A percentile compares a stretch with the other conserved stretches of the same genome.
These are phyloP conservation scores for Ganoderma resinaceum DNA, from an alignment of 1,284 basidiomycete genomes.

Conservation along the genomic window DNA sequence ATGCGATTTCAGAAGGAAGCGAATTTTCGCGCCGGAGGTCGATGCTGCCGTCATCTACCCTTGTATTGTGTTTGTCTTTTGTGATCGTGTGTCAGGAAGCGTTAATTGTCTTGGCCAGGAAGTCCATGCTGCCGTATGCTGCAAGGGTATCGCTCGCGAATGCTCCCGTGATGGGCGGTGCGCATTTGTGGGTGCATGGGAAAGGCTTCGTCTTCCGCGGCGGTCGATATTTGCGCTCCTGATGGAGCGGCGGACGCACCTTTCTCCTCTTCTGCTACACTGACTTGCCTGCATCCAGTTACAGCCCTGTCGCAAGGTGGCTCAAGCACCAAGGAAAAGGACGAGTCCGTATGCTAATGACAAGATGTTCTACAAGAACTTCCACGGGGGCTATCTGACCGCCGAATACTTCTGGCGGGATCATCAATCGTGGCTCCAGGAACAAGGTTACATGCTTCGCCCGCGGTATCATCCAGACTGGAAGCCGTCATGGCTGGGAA, in stretches of 20 bases:
- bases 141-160: neutral
- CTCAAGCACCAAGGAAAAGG: neutral
- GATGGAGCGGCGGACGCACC: neutral
- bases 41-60: neutral
- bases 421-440: conserved; percentile 24
- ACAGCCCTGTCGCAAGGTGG: neutral
- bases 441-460: conserved; percentile 29
- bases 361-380: neutral
- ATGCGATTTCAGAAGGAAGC: neutral
- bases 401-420: conserved; percentile 17
- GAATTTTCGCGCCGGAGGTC: neutral
- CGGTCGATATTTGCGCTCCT: neutral
- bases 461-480: conserved; percentile 28
- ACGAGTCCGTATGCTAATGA: neutral
- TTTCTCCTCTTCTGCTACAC: neutral
- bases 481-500: conserved; percentile 24
- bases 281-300: neutral
- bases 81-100: neutral
- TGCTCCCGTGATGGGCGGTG: neutral
- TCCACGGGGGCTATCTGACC: neutral
- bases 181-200: neutral
- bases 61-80: neutral
- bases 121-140: too few relatives aligned
- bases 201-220: neutral
- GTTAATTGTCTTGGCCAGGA: neutral